Evolutionary conservation across 805 yeast species (phyloP).

Genomic region (Monosporozyma yasuniensis): DNA sequence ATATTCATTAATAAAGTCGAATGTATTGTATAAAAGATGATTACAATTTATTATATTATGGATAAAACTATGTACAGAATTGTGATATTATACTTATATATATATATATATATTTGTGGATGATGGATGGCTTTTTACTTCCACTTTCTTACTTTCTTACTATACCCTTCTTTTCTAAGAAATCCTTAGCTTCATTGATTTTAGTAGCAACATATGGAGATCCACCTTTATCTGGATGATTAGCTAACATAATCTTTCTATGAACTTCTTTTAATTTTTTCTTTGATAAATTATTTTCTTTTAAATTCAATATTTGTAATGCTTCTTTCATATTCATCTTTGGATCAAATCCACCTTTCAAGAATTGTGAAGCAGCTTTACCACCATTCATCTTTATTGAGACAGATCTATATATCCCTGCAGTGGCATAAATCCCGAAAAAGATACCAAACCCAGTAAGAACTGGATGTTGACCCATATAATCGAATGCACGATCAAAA

Average conservation of each 20-base stretch:
- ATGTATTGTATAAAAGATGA: not conserved
- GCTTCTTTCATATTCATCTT: constrained; percentile 90
- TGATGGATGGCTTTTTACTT: not conserved
- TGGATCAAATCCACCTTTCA: constrained; percentile 73
- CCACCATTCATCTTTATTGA: constrained; percentile 46
- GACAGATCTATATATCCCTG: constrained; percentile 53
- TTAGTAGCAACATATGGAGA: constrained; percentile 84
- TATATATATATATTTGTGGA: constrained; percentile 1
- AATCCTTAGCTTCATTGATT: constrained; percentile 82
- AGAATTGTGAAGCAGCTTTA: constrained; percentile 20
- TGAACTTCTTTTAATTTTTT: constrained; percentile 74
- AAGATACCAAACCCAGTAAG: constrained; percentile 62
- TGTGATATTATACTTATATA: not conserved
- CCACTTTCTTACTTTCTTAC: constrained; percentile 6
- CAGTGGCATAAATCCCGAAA: constrained; percentile 51
- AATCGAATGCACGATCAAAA: constrained; percentile 49
- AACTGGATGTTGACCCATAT: constrained; percentile 71
- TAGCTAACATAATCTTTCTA: constrained; percentile 79
- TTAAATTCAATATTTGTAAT: constrained; percentile 67
- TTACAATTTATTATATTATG: not conserved
- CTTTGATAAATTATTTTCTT: constrained; percentile 53
- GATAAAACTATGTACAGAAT: not conserved
- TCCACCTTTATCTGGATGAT: constrained; percentile 95
- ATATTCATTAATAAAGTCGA: not conserved
- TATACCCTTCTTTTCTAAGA: constrained; percentile 26